A percentile compares a stretch with the other conserved stretches of the same genome.
These are phyloP conservation scores for Yamadazyma pseudoaaseri DNA, from an alignment of 1,139 yeast species.

Conservation along the genomic window DNA sequence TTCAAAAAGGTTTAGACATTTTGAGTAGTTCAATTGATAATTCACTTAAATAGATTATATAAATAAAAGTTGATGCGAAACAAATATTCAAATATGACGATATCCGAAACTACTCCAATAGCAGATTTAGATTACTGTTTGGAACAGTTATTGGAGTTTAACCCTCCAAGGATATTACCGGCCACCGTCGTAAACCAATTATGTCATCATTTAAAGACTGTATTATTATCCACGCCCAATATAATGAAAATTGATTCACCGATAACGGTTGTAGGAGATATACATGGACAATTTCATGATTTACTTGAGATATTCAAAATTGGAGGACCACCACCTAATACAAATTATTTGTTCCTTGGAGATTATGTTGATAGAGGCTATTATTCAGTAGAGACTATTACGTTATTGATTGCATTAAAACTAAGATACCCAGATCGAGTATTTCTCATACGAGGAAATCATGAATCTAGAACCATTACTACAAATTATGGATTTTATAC, in stretches of 20 bases:
- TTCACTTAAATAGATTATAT: conserved; percentile 1
- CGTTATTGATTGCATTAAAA: conserved; percentile 78
- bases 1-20: conserved; percentile 67
- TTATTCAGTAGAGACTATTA: conserved; percentile 88
- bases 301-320: conserved; percentile 85
- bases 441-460: conserved; percentile 86
- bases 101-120: conserved; percentile 31
- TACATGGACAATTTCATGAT: conserved; percentile 97
- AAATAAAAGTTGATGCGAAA: conserved; percentile 1
- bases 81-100: conserved; percentile 25
- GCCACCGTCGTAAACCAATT: conserved; percentile 41
- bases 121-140: conserved; percentile 46
- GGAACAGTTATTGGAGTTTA: conserved; percentile 41
- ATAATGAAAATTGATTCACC: conserved; percentile 84
- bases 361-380: conserved; percentile 91
- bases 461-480: conserved; percentile 93
- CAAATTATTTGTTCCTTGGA: conserved; percentile 88
- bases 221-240: conserved; percentile 49
- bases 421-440: conserved; percentile 84
- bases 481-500: conserved; percentile 96
- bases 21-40: conserved; percentile 36
- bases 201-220: conserved; percentile 43
- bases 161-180: conserved; percentile 46
- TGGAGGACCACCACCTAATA: conserved; percentile 91
- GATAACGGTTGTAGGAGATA: conserved; percentile 96